Base-by-base conservation (phyloP, 2,329 filamentous ascomycete genomes). In the Calonectria fujianensis region DNA sequence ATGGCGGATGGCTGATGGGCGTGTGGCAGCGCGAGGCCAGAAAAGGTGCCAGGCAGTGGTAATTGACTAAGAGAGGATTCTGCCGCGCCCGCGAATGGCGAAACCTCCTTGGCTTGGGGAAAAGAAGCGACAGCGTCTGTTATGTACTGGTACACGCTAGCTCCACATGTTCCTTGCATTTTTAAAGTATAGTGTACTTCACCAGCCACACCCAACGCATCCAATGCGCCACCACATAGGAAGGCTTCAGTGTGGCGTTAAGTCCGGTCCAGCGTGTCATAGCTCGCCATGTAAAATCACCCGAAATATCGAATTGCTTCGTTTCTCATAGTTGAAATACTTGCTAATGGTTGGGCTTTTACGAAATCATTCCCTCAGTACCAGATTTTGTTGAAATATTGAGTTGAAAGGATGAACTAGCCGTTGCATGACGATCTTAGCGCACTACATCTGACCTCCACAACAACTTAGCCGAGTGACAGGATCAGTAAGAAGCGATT, bases 11-110 rank as follows among this genome's bases (percentile, higher is more conserved):
- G 39, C 37, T 72, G 32, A 65, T 72, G 78, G 73, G 72, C 74
- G 77, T 75, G 75, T 75, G 75, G 71, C 75, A 70, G 66, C 72
- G 68, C 75, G 68, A 76, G 69, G 71, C 63, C 69, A 74, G 72
- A 70, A 68, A 70, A 61, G 67, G 50, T 75, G 64, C 72, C 67
- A 74, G 72, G 69, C 65, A 72, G 45, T 45, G 41, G 69, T 76
- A 66, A 75, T 41, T 63, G 72, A 67, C 70, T 78, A 69, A 73
- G 66, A 65, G 76, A 79, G 77, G 80, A 79, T 82, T 80, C 79
- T 82, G 79, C 76, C 77, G 74, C 70, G 76, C 74, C 76, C 67
- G 41, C 66, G 70, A 77, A 76, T 72, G 65, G 75, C 66, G 50
- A 69, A 78, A 73, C 72, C 75, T 79, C 75, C 67, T 59, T 72